Percentiles rank a stretch among this genome's conserved stretches.
Evolutionary conservation across 345 rosid species (phyloP).

Genomic region (Adansonia digitata): DNA sequence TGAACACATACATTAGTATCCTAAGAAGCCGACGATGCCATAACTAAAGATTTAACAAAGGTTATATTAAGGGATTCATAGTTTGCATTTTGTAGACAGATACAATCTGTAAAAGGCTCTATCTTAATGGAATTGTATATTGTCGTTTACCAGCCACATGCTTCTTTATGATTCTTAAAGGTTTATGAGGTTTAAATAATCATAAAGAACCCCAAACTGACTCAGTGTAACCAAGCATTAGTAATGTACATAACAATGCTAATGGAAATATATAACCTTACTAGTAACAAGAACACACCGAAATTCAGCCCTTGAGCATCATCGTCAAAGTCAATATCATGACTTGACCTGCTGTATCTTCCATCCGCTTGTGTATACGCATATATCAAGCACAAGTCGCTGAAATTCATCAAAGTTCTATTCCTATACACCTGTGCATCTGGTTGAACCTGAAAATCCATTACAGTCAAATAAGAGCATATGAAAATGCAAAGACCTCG

Average conservation of each 20-base stretch:
- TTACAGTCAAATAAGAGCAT: slow-evolving; percentile 3
- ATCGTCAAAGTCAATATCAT: slow-evolving; percentile 48
- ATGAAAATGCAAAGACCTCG: neutral
- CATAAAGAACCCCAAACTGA: neutral
- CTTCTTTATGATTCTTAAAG: slow-evolving; percentile 3
- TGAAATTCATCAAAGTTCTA: slow-evolving; percentile 33
- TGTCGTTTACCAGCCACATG: neutral
- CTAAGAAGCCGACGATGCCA: neutral
- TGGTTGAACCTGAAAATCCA: slow-evolving; percentile 36
- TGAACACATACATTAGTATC: neutral
- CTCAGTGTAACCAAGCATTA: neutral
- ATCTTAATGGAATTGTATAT: neutral
- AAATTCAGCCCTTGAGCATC: slow-evolving; percentile 35
- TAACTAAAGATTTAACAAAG: neutral
- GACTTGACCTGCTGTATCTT: slow-evolving; percentile 51
- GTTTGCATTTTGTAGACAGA: neutral
- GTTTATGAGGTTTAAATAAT: neutral
- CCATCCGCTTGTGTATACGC: slow-evolving; percentile 53
- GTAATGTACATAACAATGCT: neutral
- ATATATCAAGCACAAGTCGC: slow-evolving; percentile 47
- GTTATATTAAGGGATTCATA: neutral
- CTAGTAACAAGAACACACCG: slow-evolving; percentile 26
- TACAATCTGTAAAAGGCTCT: neutral
- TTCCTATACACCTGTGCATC: slow-evolving; percentile 36
- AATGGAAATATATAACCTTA: slow-evolving; percentile 8